Conservation (phyloP, 2,329 filamentous ascomycete genomes). For the Fusarium cyanostomum region DNA sequence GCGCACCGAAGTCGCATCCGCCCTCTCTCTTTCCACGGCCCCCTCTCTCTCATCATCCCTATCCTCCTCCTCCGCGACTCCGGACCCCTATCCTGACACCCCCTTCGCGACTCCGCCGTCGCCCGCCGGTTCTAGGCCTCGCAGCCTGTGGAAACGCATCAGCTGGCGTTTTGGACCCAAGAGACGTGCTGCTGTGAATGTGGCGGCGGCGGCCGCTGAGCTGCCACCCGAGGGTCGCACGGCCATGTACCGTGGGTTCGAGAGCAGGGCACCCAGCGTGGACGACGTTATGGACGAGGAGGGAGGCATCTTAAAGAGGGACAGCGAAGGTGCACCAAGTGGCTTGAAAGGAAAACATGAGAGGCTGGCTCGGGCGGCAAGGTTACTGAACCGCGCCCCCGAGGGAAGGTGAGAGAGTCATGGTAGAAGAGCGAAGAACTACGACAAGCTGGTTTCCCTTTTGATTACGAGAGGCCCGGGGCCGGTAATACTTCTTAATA, state of each 20-base stretch:
- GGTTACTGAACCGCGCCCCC: slow-evolving; percentile 46
- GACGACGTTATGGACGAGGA: slow-evolving; percentile 38
- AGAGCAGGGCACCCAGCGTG: slow-evolving; percentile 27
- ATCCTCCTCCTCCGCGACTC: slow-evolving; percentile 44
- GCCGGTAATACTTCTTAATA: slow-evolving; percentile 37
- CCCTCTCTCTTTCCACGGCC: slow-evolving; percentile 45
- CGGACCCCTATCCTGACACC: slow-evolving; percentile 24
- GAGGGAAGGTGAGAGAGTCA: slow-evolving; percentile 23
- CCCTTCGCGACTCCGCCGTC: slow-evolving; percentile 27
- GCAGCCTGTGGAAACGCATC: slow-evolving; percentile 42
- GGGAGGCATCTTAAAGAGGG: slow-evolving; percentile 39
- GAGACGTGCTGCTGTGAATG: slow-evolving; percentile 29
- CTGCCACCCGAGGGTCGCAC: slow-evolving; percentile 42
- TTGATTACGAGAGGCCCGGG: slow-evolving; percentile 29
- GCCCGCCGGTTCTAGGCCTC: slow-evolving; percentile 27
- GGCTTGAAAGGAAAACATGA: slow-evolving; percentile 50
- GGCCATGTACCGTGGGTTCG: slow-evolving; percentile 49
- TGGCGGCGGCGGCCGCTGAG: slow-evolving; percentile 36
- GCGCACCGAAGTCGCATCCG: slow-evolving; percentile 58
- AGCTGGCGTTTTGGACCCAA: slow-evolving; percentile 41
- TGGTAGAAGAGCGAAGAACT: neutral
- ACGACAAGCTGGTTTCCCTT: neutral
- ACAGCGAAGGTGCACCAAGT: slow-evolving; percentile 35
- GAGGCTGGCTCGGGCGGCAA: slow-evolving; percentile 53
- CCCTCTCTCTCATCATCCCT: slow-evolving; percentile 45